phyloP scores from a whole-genome alignment of 768 basidiomycete genomes.

The Tulasnella sp. region DNA sequence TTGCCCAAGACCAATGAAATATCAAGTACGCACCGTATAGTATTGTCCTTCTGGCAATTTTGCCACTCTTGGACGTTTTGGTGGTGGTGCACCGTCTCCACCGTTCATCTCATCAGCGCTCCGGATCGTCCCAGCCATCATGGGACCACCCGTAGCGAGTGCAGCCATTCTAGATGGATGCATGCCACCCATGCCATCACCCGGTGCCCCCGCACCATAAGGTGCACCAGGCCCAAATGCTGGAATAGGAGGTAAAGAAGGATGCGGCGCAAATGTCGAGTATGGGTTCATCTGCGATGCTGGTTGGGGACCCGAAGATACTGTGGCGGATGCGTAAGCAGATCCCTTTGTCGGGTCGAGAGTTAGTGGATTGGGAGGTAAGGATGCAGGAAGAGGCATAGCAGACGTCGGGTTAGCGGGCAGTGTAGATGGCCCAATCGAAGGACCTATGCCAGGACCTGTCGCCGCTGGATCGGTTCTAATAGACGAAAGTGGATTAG shows the following conservation, averaged over 20 bases:
- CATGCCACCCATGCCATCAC: conserved; percentile 42
- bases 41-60: conserved; percentile 73
- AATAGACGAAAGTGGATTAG: neutral
- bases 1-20: neutral
- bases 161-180: conserved; percentile 55
- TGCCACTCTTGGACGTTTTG: conserved; percentile 78
- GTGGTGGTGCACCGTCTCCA: conserved; percentile 57
- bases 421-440: conserved; percentile 63
- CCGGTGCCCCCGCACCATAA: conserved; percentile 25
- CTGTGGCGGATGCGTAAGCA: conserved; percentile 61
- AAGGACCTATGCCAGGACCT: conserved; percentile 53
- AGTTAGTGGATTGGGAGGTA: conserved; percentile 58
- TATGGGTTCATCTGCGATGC: conserved; percentile 44
- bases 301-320: conserved; percentile 87
- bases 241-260: conserved; percentile 67
- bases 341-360: conserved; percentile 26
- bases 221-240: conserved; percentile 53
- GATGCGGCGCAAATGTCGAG: conserved; percentile 22
- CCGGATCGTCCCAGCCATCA: conserved; percentile 48
- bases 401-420: conserved; percentile 48
- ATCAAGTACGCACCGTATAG: conserved; percentile 42
- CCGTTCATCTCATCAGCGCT: conserved; percentile 68
- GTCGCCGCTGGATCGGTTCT: conserved; percentile 19
- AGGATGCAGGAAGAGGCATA: conserved; percentile 22
- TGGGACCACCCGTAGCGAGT: conserved; percentile 32